Conservation (phyloP, 2,329 filamentous ascomycete species). For the Alternaria hordeiaustralica region DNA sequence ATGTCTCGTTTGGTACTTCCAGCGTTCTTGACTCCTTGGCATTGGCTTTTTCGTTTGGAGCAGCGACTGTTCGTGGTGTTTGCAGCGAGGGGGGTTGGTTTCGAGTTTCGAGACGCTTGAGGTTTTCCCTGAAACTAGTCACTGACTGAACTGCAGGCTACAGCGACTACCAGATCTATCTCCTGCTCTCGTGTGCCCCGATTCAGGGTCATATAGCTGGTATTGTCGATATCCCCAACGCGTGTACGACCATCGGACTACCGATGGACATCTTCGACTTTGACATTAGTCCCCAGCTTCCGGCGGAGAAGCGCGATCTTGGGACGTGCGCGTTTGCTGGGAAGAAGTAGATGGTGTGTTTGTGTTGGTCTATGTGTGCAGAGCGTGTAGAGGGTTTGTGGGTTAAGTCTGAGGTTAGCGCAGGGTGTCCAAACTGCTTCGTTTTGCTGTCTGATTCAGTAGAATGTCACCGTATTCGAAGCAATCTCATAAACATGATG, state of each 20-base stretch:
- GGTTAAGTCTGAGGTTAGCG: not conserved
- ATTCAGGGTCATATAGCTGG: conserved; percentile 88
- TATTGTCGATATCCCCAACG: conserved; percentile 87
- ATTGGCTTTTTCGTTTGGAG: not conserved
- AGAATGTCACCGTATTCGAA: not conserved
- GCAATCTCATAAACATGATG: not conserved
- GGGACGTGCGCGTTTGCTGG: conserved; percentile 72
- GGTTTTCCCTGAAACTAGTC: not conserved
- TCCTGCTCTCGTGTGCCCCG: conserved; percentile 83
- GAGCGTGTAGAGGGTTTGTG: not conserved
- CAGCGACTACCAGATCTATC: conserved; percentile 79
- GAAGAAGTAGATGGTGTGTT: conserved; percentile 16
- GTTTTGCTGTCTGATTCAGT: not conserved
- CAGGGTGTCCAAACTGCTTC: not conserved
- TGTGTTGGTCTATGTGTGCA: not conserved
- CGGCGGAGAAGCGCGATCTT: conserved; percentile 69
- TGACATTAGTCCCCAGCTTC: conserved; percentile 75
- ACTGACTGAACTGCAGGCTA: conserved; percentile 51
- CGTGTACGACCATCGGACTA: conserved; percentile 84
- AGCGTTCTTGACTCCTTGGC: not conserved
- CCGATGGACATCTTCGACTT: conserved; percentile 97
- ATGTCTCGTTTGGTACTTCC: not conserved
- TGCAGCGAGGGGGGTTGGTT: not conserved
- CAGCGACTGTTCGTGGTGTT: not conserved
- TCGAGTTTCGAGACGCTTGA: not conserved